A percentile compares a stretch with the other conserved stretches of the same genome.
Evolutionary conservation across 192 early-diverging fungal species (phyloP).

Genomic region (Entomortierella chlamydospora): DNA sequence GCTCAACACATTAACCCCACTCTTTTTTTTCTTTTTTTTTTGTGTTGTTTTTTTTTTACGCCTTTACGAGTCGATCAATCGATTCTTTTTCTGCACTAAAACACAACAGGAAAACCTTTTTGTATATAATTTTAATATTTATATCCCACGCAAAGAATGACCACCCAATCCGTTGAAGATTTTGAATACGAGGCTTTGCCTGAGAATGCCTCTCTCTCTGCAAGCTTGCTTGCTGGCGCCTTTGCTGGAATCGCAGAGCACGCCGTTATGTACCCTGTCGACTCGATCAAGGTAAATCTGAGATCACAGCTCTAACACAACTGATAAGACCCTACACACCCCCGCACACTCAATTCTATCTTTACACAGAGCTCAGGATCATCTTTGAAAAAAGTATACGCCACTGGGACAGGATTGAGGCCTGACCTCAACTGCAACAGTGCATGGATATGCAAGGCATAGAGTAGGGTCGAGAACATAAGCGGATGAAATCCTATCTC

Average conservation of each 20-base stretch:
- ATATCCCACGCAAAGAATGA: slow-evolving; percentile 7
- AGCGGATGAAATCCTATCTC: no score
- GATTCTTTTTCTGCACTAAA: neutral
- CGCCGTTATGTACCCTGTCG: slow-evolving; percentile 94
- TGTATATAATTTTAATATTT: neutral
- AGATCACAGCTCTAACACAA: no score
- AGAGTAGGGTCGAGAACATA: no score
- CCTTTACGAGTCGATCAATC: neutral
- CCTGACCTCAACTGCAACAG: no score
- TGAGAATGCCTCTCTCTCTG: slow-evolving; percentile 79
- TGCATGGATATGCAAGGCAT: no score
- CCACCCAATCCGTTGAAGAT: slow-evolving; percentile 60
- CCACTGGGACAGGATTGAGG: no score
- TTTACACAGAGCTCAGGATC: no score
- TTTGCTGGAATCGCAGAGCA: slow-evolving; percentile 98
- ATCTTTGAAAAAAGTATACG: no score
- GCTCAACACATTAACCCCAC: neutral
- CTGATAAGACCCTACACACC: no score
- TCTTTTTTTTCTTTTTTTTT: neutral
- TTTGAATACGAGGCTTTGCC: slow-evolving; percentile 94
- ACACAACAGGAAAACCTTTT: no score
- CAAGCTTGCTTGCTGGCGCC: slow-evolving; percentile 92
- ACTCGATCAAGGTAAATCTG: slow-evolving; percentile 86
- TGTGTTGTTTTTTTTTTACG: neutral
- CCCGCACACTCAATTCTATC: no score